Percentiles rank a stretch among this genome's conserved stretches.
Evolutionary conservation across 2,329 filamentous ascomycete species (phyloP).

Genomic region (Fusarium setosum): DNA sequence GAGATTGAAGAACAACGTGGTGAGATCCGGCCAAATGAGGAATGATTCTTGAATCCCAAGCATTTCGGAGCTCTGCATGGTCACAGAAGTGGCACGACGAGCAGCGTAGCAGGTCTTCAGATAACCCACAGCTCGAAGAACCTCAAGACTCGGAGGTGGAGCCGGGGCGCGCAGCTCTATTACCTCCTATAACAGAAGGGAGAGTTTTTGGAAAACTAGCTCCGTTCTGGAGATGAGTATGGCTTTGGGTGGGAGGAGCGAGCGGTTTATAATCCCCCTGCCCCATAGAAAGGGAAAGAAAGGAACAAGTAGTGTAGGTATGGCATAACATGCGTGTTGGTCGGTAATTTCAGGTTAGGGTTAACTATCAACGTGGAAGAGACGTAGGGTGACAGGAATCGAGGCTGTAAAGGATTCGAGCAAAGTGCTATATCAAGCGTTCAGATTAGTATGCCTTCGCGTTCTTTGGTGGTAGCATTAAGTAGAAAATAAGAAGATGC

Average conservation of each 20-base stretch:
- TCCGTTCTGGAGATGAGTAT: not conserved
- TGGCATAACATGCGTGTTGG: no score
- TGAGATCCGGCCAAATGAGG: not conserved
- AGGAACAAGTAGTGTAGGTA: no score
- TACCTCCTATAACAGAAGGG: not conserved
- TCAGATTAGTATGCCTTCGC: no score
- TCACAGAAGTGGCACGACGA: conserved; percentile 17
- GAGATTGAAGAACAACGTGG: not conserved
- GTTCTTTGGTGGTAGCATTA: no score
- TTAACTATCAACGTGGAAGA: no score
- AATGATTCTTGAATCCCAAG: not conserved
- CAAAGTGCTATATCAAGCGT: no score
- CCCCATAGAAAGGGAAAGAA: no score
- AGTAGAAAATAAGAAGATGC: no score
- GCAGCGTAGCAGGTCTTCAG: not conserved
- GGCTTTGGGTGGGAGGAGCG: not conserved
- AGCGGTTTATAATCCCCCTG: no score
- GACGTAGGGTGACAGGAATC: no score
- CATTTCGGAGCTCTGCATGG: not conserved
- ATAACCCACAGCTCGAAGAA: not conserved
- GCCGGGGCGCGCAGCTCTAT: not conserved
- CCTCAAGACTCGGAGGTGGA: not conserved
- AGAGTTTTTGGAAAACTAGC: not conserved
- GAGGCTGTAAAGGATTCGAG: no score
- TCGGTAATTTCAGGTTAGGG: no score